Base-by-base conservation (phyloP, 305 asterid genomes). In the Ajuga reptans region DNA sequence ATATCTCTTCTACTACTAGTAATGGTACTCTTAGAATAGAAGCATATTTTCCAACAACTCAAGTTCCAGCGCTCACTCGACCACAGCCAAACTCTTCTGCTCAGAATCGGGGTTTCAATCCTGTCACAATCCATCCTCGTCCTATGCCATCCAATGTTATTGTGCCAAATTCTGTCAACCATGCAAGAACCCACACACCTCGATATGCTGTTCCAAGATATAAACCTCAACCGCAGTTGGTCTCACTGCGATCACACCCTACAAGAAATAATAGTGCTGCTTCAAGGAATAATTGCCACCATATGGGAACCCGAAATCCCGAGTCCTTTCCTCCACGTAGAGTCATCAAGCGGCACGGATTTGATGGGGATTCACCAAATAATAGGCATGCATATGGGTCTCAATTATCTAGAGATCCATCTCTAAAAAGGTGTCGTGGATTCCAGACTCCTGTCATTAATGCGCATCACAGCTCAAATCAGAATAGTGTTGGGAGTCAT, bases 311-410 rank as follows among this genome's bases (percentile, higher is more conserved):
- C 54, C 46, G 56, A 18, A 78, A 78, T 63, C 73, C 79, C 57
- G 85, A 62, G 9, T 58, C 62, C 36, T 43, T 56, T 63, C 50
- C 87, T 18, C 72, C 68, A 18, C 81, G 64, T 46, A 69, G 77
- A 60, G 76, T 72, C 42, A 68, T 83, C 74, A 84, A 80, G 73
- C 80, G 78, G 78, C 60, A 74, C n/a, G 80, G 83, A 21, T 34
- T 64, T 2, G 43, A 49, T 66, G 64, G 81, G 43, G 77, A 61
- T 63, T 66, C 75, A 15, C 59, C 64, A 18, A 46, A 59, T 57
- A 72, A 69, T 72, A 76, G 71, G 66, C 72, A 37, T 42, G 74
- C 67, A 11, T 24, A 57, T 27, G 65, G 53, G 47, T 50, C 71
- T 71, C 82, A 70, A 46, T 52, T 66, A 21, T 41, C 77, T 56